Conservation (phyloP, 352 stramenopile species). For the Phytopythium oedochilum region DNA sequence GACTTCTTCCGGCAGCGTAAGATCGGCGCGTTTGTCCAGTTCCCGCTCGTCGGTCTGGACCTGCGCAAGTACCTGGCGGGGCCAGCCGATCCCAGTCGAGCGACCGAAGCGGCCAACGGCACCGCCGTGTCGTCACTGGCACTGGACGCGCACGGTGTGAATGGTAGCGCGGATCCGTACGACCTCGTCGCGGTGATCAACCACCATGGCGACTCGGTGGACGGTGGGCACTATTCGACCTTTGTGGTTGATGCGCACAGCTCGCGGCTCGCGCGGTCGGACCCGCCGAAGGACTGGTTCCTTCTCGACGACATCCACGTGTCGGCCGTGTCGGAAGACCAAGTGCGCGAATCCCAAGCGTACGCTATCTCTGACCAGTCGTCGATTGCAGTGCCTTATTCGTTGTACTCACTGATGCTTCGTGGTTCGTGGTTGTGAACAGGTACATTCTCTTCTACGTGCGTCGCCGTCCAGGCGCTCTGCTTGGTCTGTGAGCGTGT, state of each 20-base stretch:
- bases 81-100: constrained; percentile 12
- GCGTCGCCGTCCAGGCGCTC: neutral
- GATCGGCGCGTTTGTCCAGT: constrained; percentile 36
- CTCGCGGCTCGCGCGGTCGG: neutral
- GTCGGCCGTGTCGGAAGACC: constrained; percentile 20
- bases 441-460: constrained; percentile 24
- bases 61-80: constrained; percentile 30
- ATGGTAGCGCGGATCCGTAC: constrained; percentile 35
- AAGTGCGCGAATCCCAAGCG: constrained; percentile 49
- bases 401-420: constrained; percentile 1
- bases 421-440: constrained; percentile 1
- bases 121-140: constrained; percentile 2
- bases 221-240: constrained; percentile 70
- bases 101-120: neutral
- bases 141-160: neutral
- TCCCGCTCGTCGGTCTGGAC: constrained; percentile 37
- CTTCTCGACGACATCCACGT: constrained; percentile 59
- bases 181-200: constrained; percentile 58
- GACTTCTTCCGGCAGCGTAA: constrained; percentile 69
- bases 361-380: constrained; percentile 12
- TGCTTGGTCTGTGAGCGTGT: neutral
- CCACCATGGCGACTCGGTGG: constrained; percentile 63
- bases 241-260: constrained; percentile 24
- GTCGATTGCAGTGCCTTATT: too few relatives aligned
- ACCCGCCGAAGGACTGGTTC: constrained; percentile 34